Conservation (phyloP, 352 stramenopile species). For the Chrysophaeum taylorii region DNA sequence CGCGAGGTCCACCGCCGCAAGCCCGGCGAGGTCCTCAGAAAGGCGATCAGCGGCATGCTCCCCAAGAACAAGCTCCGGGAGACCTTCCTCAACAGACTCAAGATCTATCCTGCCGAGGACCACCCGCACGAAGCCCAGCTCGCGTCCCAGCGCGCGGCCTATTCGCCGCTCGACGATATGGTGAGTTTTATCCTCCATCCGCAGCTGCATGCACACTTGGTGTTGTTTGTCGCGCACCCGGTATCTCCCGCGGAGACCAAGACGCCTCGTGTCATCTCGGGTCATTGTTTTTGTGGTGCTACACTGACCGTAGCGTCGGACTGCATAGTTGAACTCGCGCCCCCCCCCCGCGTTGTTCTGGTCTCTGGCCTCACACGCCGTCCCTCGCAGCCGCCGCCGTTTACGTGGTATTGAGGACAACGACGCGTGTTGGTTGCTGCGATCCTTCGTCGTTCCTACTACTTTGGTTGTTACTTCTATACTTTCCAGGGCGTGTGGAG, state of each 20-base stretch:
- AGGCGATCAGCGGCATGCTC: constrained; percentile 93
- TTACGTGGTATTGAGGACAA: too few species aligned
- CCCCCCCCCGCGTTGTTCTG: too few species aligned
- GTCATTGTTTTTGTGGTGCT: background rate
- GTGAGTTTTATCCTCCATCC: background rate
- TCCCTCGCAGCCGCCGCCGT: too few species aligned
- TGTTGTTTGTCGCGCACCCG: background rate
- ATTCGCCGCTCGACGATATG: too few species aligned
- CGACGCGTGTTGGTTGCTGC: too few species aligned
- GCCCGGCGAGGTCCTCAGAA: constrained; percentile 83
- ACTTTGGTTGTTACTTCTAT: too few species aligned
- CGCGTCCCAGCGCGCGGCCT: background rate
- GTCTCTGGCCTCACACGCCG: too few species aligned
- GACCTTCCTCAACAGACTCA: constrained; percentile 85
- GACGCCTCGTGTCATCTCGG: background rate
- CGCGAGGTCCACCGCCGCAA: constrained; percentile 84
- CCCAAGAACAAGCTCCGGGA: constrained; percentile 89
- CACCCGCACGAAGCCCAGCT: constrained; percentile 81
- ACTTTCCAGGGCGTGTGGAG: too few species aligned
- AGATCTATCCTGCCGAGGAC: constrained; percentile 81
- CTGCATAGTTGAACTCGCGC: too few species aligned
- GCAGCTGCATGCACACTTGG: background rate
- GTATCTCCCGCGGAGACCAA: background rate
- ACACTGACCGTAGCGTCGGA: too few species aligned
- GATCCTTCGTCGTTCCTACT: too few species aligned